Evolutionary conservation across 768 basidiomycete genomes (phyloP).

Genomic region (Leucosporidium scottii): DNA sequence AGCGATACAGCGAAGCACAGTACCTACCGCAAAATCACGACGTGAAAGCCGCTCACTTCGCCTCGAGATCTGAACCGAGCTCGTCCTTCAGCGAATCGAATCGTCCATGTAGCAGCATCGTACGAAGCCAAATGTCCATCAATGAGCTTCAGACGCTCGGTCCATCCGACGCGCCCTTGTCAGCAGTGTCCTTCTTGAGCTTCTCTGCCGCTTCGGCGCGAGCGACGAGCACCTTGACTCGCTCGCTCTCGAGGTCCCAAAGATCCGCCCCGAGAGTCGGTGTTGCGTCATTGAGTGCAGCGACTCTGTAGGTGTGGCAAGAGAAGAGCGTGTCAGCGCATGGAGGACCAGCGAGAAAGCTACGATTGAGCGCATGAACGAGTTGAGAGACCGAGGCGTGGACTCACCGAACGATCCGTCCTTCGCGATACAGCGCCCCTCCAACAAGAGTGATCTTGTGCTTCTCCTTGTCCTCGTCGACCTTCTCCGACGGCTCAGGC

Average conservation of each 20-base stretch:
- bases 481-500: neutral
- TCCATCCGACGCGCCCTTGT: neutral
- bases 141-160: neutral
- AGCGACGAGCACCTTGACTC: constrained; percentile 16
- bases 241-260: constrained; percentile 17
- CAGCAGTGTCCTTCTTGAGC: neutral
- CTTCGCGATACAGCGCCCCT: constrained; percentile 25
- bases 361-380: too few species aligned
- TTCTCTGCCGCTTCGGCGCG: neutral
- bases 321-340: too few species aligned
- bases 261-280: neutral
- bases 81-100: too few species aligned
- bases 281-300: constrained; percentile 6
- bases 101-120: too few species aligned
- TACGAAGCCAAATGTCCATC: constrained; percentile 6
- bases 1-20: too few species aligned
- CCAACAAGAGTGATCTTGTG: constrained; percentile 9
- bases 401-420: constrained; percentile 17
- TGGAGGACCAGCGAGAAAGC: neutral
- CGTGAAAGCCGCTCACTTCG: too few species aligned
- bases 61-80: too few species aligned
- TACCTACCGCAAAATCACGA: too few species aligned
- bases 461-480: constrained; percentile 6
- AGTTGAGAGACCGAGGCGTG: neutral
- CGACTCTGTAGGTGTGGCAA: constrained; percentile 2